Conservation (phyloP, 2,329 filamentous ascomycete genomes). For the Tolypocladium cylindrosporum region DNA sequence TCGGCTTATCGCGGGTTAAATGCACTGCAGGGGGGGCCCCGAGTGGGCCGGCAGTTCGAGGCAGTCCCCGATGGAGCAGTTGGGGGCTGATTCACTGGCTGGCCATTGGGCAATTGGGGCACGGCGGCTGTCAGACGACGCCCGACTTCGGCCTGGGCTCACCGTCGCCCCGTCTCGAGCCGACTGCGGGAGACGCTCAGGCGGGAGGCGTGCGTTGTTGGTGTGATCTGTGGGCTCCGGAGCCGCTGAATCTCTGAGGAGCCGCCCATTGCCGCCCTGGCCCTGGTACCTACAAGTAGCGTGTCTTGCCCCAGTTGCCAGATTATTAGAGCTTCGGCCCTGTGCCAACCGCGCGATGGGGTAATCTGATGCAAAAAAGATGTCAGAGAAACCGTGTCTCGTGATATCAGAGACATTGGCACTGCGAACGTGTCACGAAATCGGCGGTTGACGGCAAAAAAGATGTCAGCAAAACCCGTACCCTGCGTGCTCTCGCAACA, state of each 20-base stretch:
- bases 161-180: neutral
- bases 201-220: neutral
- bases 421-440: neutral
- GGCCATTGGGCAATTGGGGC: constrained; percentile 2
- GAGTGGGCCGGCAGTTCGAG: neutral
- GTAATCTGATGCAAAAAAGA: neutral
- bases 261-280: neutral
- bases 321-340: neutral
- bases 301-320: neutral
- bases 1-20: constrained; percentile 4
- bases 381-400: neutral
- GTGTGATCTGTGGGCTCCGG: neutral
- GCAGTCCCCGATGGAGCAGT: neutral
- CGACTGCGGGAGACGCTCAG: neutral
- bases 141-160: neutral
- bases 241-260: neutral
- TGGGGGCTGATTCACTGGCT: neutral
- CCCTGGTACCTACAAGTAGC: neutral
- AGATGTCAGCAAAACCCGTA: neutral
- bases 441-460: neutral
- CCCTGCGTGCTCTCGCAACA: neutral
- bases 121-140: neutral
- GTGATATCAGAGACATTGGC: neutral
- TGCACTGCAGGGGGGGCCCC: neutral
- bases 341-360: neutral